A percentile compares a stretch with the other conserved stretches of the same genome.
Evolutionary conservation across 1,284 basidiomycete genomes (phyloP).

Genomic region (Pterula multifida): DNA sequence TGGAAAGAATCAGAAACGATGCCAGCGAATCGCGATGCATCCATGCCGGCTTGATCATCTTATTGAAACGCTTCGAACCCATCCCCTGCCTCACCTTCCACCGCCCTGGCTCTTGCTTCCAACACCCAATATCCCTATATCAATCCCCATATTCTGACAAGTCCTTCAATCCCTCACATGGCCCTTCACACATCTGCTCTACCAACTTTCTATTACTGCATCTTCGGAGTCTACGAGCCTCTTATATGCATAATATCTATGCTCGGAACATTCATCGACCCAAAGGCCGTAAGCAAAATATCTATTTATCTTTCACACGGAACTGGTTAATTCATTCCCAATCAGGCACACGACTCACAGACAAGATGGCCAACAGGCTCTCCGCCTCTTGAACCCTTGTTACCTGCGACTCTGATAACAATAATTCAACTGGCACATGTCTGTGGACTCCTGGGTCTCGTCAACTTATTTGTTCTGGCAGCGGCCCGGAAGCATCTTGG

Average conservation of each 20-base stretch:
- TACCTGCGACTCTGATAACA: constrained; percentile 53
- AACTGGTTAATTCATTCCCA: constrained; percentile 8
- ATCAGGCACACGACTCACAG: constrained; percentile 57
- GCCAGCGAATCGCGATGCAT: too few relatives aligned
- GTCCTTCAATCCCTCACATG: too few relatives aligned
- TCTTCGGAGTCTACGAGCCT: constrained; percentile 66
- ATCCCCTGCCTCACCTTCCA: too few relatives aligned
- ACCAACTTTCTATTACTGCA: constrained; percentile 56
- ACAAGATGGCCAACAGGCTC: constrained; percentile 50
- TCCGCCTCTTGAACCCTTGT: constrained; percentile 36
- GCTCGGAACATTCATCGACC: constrained; percentile 53
- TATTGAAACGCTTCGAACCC: too few relatives aligned
- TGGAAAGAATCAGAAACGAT: too few relatives aligned
- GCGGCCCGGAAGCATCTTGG: constrained; percentile 47
- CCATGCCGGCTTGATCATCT: too few relatives aligned
- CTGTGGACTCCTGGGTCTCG: constrained; percentile 55
- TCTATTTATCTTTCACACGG: constrained; percentile 1
- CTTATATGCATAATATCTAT: constrained; percentile 51
- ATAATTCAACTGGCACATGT: constrained; percentile 62
- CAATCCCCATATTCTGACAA: too few relatives aligned
- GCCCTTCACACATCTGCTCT: constrained; percentile 44
- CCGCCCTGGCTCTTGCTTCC: too few relatives aligned
- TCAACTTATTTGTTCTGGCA: constrained; percentile 56
- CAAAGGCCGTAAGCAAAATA: constrained; percentile 36
- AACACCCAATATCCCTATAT: too few relatives aligned